Base-by-base conservation (phyloP, 805 yeast genomes). In the Wickerhamiella australiensis region DNA sequence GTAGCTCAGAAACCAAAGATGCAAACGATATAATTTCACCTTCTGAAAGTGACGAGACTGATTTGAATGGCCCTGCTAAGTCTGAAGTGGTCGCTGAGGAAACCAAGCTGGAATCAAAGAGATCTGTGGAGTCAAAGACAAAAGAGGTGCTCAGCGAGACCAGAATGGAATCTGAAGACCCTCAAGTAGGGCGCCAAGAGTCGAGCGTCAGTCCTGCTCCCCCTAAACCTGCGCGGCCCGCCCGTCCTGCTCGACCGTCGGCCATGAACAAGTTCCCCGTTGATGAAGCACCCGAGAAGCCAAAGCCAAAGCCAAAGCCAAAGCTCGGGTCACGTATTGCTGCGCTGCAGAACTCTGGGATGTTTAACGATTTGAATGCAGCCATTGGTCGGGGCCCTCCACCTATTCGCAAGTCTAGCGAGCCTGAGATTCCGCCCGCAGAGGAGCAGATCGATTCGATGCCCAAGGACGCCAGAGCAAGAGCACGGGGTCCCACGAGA, bases 401-500 rank as follows among this genome's bases (percentile, higher is more conserved):
- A 23, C 55, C 40, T 40, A 27, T 11, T 33, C 49, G 20, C 22
- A 55, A 15, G 50, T 50, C 9, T 55, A 54, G 40, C 22, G 54
- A 4, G 50, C 33, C 15, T 57, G 47, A 58, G 41, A 21, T 44
- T 52, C 27, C 43, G 46, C 27, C 51, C 55, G 31, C 22, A 22
- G 46, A 44, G 15, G 20, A 37, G 25, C 43, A 40, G 35, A 37
- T 44, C 20, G 17, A 38, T 9, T 33, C 47, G 17, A 40, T 46
- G 40, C 46, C 51, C 3, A 31, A 54, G 18, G 36, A 36, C 12
- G 51, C 56, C 5, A 51, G 60, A 8, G 54, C 60, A 1, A 49
- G 65, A 4, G 61, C 59, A 5, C 55, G 54, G 20, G 67, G 65
- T 1, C 65, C 67, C 5, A 49, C 50, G 11, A 55, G 67, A 6